Evolutionary conservation across 768 basidiomycete species (phyloP), one percentile per base, ranked within the genome.

Genomic region (Trametopsis cervina): DNA sequence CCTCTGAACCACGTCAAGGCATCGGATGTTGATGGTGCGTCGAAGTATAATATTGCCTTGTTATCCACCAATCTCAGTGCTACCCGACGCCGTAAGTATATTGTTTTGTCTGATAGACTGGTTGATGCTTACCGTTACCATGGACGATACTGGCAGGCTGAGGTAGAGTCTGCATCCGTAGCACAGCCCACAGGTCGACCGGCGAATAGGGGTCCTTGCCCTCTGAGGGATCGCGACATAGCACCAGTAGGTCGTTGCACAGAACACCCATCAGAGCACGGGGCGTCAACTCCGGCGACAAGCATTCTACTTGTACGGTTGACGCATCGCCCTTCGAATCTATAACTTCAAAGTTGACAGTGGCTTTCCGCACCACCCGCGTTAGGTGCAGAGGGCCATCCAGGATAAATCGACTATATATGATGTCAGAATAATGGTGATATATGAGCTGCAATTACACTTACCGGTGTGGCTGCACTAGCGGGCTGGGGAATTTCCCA

Each of bases 391-490:
- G 67, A 20, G 76, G 74, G 10, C 95, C 96, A 60, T 97, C 94
- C 81, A 95, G 88, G 48, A 99, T 86, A 27, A 99, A 78, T 49
- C 89, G 86, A 27, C 94, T 91, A 52, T 10, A 43, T 9, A 20
- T 13, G 13, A 23, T 3, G n/a, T 37, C 23, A 24, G 4, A 18
- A 6, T 18, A 4, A 29, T 43, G 29, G 21, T 18, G 26, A 1
- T 22, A 35, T 22, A 26, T 45, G 29, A 20, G 6, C 22, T 22
- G 21, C 49, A 40, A 41, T 36, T 54, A 55, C 25, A 57, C 76
- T 61, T 60, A 90, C 88, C 90, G 82, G 69, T 99, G 96, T 6
- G 96, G 96, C 64, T 98, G 96, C 27, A 99, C 96, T 29, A 99
- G 72, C n/a, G 96, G 94, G 50, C 91, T 94, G 6, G 92, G 93